A percentile compares a stretch with the other conserved stretches of the same genome.
Evolutionary conservation across 371 early-diverging fungal genomes (phyloP).

Genomic region (Ordospora colligata): DNA sequence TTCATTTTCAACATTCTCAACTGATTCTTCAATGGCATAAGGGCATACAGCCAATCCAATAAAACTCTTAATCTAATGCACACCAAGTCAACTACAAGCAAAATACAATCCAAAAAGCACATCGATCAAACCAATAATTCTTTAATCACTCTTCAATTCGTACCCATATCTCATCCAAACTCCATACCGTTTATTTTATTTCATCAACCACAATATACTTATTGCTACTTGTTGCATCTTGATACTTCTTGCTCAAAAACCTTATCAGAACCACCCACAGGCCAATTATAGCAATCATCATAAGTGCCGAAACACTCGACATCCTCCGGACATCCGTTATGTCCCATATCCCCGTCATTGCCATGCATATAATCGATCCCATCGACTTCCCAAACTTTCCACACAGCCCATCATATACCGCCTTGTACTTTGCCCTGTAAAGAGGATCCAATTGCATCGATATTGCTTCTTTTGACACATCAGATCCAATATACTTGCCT

Average conservation of each 20-base stretch:
- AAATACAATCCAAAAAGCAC: background rate
- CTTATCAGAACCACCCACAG: conserved; percentile 28
- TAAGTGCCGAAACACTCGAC: background rate
- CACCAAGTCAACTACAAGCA: background rate
- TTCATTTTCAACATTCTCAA: conserved; percentile 20
- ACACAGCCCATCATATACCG: conserved; percentile 59
- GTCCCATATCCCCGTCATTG: conserved; percentile 23
- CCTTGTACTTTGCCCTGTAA: conserved; percentile 53
- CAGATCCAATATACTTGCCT: conserved; percentile 59
- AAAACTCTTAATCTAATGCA: background rate
- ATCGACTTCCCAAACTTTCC: conserved; percentile 59
- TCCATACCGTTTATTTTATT: background rate
- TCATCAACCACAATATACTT: conserved; percentile 41
- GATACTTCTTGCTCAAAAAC: conserved; percentile 47
- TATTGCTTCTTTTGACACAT: conserved; percentile 59
- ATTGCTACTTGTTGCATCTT: conserved; percentile 27
- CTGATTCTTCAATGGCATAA: conserved; percentile 32
- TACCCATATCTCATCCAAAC: no score
- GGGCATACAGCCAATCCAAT: background rate
- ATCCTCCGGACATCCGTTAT: conserved; percentile 42
- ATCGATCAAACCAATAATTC: no score
- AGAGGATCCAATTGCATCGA: conserved; percentile 54
- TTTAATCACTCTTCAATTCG: no score
- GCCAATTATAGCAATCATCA: background rate
- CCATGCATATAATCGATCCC: conserved; percentile 29